Conservation (phyloP, 2,329 filamentous ascomycete species). For the Neofusicoccum laricinum region DNA sequence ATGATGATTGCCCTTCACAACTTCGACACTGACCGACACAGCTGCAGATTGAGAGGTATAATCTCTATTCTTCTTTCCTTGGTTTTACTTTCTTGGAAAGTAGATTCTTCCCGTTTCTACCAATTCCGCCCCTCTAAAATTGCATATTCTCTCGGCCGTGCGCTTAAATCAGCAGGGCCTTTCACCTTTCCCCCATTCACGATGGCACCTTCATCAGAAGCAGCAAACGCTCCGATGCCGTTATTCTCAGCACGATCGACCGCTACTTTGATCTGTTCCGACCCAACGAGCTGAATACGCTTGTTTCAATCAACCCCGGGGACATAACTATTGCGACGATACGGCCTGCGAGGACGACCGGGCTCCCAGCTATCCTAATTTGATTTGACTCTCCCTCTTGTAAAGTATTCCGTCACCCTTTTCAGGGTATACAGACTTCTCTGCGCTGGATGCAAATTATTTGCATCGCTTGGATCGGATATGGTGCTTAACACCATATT, state of each 20-base stretch:
- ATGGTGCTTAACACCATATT: neutral
- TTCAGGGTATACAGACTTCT: neutral
- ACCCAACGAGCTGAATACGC: neutral
- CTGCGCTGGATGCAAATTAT: neutral
- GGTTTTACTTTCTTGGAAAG: neutral
- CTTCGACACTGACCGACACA: too few species aligned
- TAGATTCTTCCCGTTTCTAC: too few species aligned
- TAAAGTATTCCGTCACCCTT: neutral
- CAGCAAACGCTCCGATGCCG: neutral
- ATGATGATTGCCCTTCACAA: too few species aligned
- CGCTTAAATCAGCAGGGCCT: too few species aligned
- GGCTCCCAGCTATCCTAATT: neutral
- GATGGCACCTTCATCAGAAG: neutral
- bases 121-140: too few species aligned
- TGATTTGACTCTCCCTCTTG: neutral
- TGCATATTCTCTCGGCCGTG: too few species aligned
- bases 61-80: neutral
- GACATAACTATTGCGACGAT: neutral
- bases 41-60: too few species aligned
- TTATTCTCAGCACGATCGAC: neutral
- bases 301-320: neutral
- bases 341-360: neutral
- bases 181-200: neutral
- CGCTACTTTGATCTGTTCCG: neutral
- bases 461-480: neutral